Evolutionary conservation across 2,329 filamentous ascomycete genomes (phyloP).

Genomic region (Fusarium foetens): DNA sequence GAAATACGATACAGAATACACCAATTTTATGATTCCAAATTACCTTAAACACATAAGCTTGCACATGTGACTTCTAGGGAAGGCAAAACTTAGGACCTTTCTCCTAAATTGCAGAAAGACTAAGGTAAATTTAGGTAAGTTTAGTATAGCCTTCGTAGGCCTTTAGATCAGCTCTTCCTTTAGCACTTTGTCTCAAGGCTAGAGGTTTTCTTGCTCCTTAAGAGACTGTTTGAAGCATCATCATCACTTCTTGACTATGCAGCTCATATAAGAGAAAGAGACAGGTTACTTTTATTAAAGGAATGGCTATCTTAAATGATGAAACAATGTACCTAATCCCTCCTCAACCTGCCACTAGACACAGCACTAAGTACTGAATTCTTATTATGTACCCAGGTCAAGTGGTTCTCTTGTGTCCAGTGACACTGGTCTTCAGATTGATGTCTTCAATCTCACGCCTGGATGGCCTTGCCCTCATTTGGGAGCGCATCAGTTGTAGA

Average conservation of each 20-base stretch:
- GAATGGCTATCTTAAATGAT: conserved; percentile 37
- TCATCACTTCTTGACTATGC: not conserved
- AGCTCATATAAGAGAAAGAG: conserved; percentile 8
- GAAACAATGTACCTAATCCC: conserved; percentile 29
- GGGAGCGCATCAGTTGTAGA: conserved; percentile 31
- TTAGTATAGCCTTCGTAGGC: not conserved
- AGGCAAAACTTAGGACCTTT: not conserved
- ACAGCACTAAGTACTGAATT: not conserved
- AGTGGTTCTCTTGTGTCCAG: not conserved
- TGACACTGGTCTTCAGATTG: not conserved
- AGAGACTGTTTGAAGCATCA: not conserved
- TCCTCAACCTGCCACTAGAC: not conserved
- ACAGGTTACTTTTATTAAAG: conserved; percentile 33
- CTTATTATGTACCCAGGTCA: not conserved
- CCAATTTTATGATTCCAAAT: not conserved
- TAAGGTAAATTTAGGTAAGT: not conserved
- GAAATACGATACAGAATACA: conserved; percentile 1
- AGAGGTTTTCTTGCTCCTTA: not conserved
- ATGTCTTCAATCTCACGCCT: not conserved
- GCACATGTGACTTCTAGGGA: not conserved
- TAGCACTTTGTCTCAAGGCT: too few species aligned
- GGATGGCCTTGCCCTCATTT: conserved; percentile 14
- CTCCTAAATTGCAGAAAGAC: not conserved
- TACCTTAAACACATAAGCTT: not conserved
- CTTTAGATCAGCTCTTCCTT: not conserved